Evolutionary conservation across 176 grass and related monocot genomes (phyloP), one percentile per base, ranked within the genome.

Genomic region (Paspalum notatum): DNA sequence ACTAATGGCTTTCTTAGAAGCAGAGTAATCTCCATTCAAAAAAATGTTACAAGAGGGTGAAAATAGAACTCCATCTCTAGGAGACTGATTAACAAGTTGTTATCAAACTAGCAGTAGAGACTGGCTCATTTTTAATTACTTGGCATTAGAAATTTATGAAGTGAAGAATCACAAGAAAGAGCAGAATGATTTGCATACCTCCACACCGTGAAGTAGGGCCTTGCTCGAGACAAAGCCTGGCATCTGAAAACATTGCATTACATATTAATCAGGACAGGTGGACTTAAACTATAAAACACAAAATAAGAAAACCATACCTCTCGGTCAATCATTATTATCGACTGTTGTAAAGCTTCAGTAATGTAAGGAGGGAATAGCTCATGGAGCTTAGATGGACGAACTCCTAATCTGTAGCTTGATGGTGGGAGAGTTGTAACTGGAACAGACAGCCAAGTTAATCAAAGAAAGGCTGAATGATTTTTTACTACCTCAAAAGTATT

Each of bases 191-290:
- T 41, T 63, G 42, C 64, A 78, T 89, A 98, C 95, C 95, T 98
- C 95, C 37, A 98, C 95, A 82, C 95, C 95, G 90, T 98, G 95
- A 83, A 98, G 92, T 47, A 98, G 88, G 74, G 90, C 95, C 57
- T 98, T 86, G 7, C 79, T 89, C 64, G 86, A 89, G 66, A 95
- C 62, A 83, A 89, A 98, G 78, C 95, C 90, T 63, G 92, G 95
- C 74, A 98, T 74, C 95, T 95, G 78, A 80, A 92, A 72, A 67
- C 80, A 82, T 74, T 59, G 40, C 17, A 62, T 62, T 72, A 61
- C 15, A 89, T 60, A 72, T 82, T 17, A 58, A 68, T 87, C 54
- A 79, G 27, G 39, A 48, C 6, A 80, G 37, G 32, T 80, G 62
- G 58, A 66, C 17, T 51, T 70, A 13, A 41, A 77, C 43, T 48